These are phyloP conservation scores for Suillus luteus DNA, from an alignment of 768 basidiomycete genomes.

Conservation along the genomic window DNA sequence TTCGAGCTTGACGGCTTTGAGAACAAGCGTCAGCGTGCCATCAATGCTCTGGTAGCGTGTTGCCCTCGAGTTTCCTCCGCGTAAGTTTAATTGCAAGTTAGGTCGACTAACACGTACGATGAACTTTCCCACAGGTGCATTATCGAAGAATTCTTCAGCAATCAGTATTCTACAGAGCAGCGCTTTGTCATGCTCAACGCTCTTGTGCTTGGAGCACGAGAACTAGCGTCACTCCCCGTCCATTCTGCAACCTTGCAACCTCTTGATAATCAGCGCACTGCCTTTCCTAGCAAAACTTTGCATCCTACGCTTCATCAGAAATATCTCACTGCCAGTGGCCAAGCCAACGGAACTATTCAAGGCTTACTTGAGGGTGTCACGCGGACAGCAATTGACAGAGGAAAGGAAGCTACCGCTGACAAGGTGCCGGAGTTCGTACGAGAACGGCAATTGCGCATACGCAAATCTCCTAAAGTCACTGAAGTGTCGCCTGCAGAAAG, in stretches of 20 bases:
- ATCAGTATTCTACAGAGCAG: constrained; percentile 87
- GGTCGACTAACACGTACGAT: neutral
- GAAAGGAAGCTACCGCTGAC: constrained; percentile 53
- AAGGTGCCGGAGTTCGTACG: constrained; percentile 64
- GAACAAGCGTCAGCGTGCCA: constrained; percentile 68
- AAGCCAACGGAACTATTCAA: constrained; percentile 46
- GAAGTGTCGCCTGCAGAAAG: constrained; percentile 37
- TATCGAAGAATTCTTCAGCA: constrained; percentile 92
- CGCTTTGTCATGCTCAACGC: constrained; percentile 85
- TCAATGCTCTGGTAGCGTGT: constrained; percentile 80
- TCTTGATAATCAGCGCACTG: constrained; percentile 36
- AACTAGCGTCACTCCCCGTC: constrained; percentile 60
- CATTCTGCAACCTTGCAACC: constrained; percentile 31
- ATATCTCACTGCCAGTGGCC: constrained; percentile 52
- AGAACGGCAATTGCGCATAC: constrained; percentile 74
- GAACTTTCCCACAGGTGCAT: constrained; percentile 53
- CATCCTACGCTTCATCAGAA: constrained; percentile 70
- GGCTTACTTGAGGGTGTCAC: constrained; percentile 65
- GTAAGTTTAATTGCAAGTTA: constrained; percentile 48
- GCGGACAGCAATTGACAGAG: constrained; percentile 60
- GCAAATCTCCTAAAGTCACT: constrained; percentile 46
- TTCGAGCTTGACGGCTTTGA: constrained; percentile 84
- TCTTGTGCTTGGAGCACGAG: constrained; percentile 82
- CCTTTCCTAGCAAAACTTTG: constrained; percentile 83
- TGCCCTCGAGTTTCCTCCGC: constrained; percentile 77